These are phyloP conservation scores for Rhynchosporium agropyri DNA, from an alignment of 2,329 filamentous ascomycete species.

Conservation along the genomic window DNA sequence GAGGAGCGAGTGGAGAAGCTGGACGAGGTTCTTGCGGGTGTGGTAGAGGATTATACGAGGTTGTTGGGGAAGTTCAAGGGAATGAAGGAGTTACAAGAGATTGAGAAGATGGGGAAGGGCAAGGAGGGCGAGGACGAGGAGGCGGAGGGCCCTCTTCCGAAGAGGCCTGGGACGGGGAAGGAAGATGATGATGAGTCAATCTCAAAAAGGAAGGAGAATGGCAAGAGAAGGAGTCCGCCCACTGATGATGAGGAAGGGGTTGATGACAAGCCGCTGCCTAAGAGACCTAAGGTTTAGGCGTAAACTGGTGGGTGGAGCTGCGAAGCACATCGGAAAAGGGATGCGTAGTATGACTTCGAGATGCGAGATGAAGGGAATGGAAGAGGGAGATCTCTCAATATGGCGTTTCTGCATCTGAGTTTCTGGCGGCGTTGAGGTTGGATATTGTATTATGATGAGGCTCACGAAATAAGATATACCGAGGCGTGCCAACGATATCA, in stretches of 20 bases:
- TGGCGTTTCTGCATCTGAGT: slow-evolving; percentile 7
- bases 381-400: slow-evolving; percentile 1
- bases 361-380: not conserved
- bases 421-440: not conserved
- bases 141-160: too few species aligned
- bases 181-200: not conserved
- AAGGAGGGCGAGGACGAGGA: not conserved
- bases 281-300: slow-evolving; percentile 31
- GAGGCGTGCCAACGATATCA: not conserved
- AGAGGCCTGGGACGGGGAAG: not conserved
- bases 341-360: not conserved
- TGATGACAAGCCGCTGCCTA: slow-evolving; percentile 31
- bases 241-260: slow-evolving; percentile 28
- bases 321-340: not conserved
- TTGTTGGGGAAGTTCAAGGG: slow-evolving; percentile 49
- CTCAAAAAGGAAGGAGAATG: slow-evolving; percentile 18
- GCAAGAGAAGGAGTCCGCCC: slow-evolving; percentile 31
- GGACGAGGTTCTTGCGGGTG: slow-evolving; percentile 66
- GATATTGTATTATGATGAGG: slow-evolving; percentile 9
- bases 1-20: slow-evolving; percentile 72
- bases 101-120: slow-evolving; percentile 10
- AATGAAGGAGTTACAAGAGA: slow-evolving; percentile 19
- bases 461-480: slow-evolving; percentile 7
- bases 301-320: not conserved
- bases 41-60: slow-evolving; percentile 73